A percentile compares a stretch with the other conserved stretches of the same genome.
Conservation (phyloP, 2,329 filamentous ascomycete genomes). For the Ophiobolus disseminans region DNA sequence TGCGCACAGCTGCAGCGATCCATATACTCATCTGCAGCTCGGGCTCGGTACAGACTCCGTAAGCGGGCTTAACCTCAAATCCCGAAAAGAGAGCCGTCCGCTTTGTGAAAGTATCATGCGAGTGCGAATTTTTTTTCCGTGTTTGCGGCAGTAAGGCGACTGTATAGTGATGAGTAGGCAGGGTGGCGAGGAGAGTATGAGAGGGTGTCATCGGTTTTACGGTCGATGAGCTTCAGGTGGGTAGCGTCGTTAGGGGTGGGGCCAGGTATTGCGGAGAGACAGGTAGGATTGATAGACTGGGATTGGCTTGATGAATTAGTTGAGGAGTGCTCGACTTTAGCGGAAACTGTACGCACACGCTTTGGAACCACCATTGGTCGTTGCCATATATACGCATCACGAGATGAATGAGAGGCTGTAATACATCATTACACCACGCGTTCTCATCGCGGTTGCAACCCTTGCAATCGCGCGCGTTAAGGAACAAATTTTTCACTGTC, state of each 20-base stretch:
- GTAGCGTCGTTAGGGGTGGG: slow-evolving; percentile 6
- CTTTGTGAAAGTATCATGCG: slow-evolving; percentile 21
- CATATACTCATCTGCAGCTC: slow-evolving; percentile 27
- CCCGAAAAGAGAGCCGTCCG: slow-evolving; percentile 23
- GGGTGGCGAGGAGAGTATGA: slow-evolving; percentile 26
- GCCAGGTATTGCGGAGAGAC: slow-evolving; percentile 16
- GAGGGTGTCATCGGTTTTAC: slow-evolving; percentile 25
- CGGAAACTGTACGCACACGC: slow-evolving; percentile 16
- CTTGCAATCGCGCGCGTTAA: slow-evolving; percentile 22
- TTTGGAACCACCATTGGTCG: slow-evolving; percentile 22
- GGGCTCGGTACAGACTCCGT: slow-evolving; percentile 17
- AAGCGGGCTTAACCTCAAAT: slow-evolving; percentile 22
- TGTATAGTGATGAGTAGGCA: slow-evolving; percentile 21
- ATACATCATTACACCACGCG: slow-evolving; percentile 26
- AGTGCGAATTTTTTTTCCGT: slow-evolving; percentile 16
- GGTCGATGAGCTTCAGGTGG: slow-evolving; percentile 13
- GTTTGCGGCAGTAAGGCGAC: slow-evolving; percentile 14
- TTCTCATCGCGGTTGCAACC: slow-evolving; percentile 22
- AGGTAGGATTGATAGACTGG: slow-evolving; percentile 21
- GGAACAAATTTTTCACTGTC: slow-evolving; percentile 18
- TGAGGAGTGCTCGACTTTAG: slow-evolving; percentile 1
- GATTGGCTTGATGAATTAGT: slow-evolving; percentile 19
- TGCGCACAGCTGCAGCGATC: slow-evolving; percentile 25
- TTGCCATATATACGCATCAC: slow-evolving; percentile 23
- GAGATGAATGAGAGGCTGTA: slow-evolving; percentile 24